Percentiles rank a stretch among this genome's conserved stretches.
Conservation (phyloP, 495 filamentous ascomycete genomes). For the Lophium mytilinum region DNA sequence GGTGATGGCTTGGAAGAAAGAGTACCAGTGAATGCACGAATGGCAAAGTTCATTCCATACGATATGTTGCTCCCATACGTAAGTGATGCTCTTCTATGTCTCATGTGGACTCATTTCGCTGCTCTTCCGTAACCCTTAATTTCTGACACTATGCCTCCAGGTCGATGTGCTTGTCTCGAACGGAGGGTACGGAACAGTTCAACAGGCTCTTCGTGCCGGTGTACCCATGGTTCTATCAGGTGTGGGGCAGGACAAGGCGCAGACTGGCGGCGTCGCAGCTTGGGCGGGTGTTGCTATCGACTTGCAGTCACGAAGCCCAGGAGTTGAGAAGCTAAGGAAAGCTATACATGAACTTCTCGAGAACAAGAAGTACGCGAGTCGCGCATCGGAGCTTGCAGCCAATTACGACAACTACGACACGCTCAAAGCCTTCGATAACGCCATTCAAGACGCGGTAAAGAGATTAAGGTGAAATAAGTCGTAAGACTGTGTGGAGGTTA, state of each 20-base stretch:
- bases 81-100: neutral
- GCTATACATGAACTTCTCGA: constrained; percentile 1
- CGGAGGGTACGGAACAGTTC: constrained; percentile 14
- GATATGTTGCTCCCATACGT: constrained; percentile 4
- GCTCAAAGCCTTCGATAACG: no score
- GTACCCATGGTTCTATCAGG: constrained; percentile 12
- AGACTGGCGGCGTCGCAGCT: constrained; percentile 7
- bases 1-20: constrained; percentile 1
- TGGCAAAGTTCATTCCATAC: constrained; percentile 11
- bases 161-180: constrained; percentile 11
- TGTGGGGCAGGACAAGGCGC: constrained; percentile 7
- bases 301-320: neutral
- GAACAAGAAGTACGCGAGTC: neutral
- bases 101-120: neutral
- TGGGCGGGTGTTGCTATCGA: constrained; percentile 7
- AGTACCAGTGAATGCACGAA: constrained; percentile 1
- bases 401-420: constrained; percentile 7
- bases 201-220: constrained; percentile 9
- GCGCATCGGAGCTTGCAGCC: constrained; percentile 1
- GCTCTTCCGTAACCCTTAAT: neutral
- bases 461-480: no score
- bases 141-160: neutral
- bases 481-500: no score
- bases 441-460: no score
- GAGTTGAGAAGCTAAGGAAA: neutral